Conservation (phyloP, 2,329 filamentous ascomycete genomes). For the Fusarium continuum region DNA sequence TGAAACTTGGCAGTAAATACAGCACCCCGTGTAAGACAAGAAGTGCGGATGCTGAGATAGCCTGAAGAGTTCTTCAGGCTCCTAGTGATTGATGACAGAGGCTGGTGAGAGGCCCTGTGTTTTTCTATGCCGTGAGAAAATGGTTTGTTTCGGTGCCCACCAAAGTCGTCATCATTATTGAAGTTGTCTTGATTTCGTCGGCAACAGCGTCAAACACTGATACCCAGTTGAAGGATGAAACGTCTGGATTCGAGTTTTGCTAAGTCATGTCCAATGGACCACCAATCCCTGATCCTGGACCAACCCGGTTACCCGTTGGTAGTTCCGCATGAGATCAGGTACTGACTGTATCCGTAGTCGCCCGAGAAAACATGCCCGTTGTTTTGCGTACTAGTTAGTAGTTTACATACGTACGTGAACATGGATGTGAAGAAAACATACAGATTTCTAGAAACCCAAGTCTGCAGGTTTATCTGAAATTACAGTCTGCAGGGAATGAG, state of each 20-base stretch:
- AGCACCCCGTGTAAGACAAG: conserved; percentile 25
- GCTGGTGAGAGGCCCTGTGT: conserved; percentile 5
- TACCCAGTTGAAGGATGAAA: conserved; percentile 41
- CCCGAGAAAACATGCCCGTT: conserved; percentile 5
- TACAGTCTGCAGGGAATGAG: neutral
- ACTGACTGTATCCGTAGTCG: conserved; percentile 11
- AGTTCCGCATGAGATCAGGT: conserved; percentile 21
- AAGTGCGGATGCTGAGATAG: conserved; percentile 11
- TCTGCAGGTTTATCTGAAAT: conserved; percentile 4
- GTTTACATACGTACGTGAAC: too few species aligned
- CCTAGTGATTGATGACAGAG: conserved; percentile 2
- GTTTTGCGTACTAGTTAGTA: conserved; percentile 7
- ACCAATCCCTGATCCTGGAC: conserved; percentile 36
- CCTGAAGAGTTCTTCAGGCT: neutral
- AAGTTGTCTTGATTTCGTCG: conserved; percentile 2
- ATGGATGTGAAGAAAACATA: too few species aligned
- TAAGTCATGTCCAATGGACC: too few species aligned
- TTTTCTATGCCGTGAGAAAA: conserved; percentile 7
- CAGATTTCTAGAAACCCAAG: too few species aligned
- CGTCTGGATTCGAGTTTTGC: conserved; percentile 34
- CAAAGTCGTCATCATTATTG: conserved; percentile 14
- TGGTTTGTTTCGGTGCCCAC: conserved; percentile 7
- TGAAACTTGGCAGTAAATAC: conserved; percentile 29
- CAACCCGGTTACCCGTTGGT: conserved; percentile 1
- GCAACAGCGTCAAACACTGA: conserved; percentile 25